Percentiles rank a stretch among this genome's conserved stretches.
Evolutionary conservation across 78 protist genomes (phyloP).

Genomic region (Isochrysis galbana): DNA sequence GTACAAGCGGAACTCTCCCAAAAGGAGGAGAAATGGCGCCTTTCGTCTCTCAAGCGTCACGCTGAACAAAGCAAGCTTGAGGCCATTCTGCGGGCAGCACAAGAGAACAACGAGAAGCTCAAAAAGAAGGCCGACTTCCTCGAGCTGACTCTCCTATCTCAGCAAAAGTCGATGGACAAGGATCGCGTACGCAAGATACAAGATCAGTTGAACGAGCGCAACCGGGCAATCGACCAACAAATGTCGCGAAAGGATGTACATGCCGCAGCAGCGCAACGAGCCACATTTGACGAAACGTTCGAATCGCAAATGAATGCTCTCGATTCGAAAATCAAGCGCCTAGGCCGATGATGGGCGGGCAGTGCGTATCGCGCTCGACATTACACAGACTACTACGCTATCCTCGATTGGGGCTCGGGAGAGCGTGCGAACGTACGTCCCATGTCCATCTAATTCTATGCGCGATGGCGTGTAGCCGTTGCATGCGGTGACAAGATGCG

Average conservation of each 20-base stretch:
- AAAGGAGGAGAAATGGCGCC: neutral
- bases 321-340: too few species aligned
- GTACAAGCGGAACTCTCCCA: neutral
- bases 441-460: too few species aligned
- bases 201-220: neutral
- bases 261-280: neutral
- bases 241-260: neutral
- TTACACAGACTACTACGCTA: too few species aligned
- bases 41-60: neutral
- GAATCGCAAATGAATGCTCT: too few species aligned
- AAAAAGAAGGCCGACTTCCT: constrained; percentile 15
- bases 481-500: too few species aligned
- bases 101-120: neutral
- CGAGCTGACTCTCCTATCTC: constrained; percentile 13
- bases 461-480: too few species aligned
- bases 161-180: neutral
- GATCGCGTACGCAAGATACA: neutral
- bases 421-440: too few species aligned
- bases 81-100: neutral
- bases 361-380: too few species aligned
- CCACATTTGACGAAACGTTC: neutral
- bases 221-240: neutral
- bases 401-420: too few species aligned
- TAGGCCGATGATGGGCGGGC: too few species aligned
- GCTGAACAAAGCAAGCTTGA: neutral